A percentile compares a stretch with the other conserved stretches of the same genome.
phyloP scores from a whole-genome alignment of 73 alveolate species.

The Tetrahymena thermophila region DNA sequence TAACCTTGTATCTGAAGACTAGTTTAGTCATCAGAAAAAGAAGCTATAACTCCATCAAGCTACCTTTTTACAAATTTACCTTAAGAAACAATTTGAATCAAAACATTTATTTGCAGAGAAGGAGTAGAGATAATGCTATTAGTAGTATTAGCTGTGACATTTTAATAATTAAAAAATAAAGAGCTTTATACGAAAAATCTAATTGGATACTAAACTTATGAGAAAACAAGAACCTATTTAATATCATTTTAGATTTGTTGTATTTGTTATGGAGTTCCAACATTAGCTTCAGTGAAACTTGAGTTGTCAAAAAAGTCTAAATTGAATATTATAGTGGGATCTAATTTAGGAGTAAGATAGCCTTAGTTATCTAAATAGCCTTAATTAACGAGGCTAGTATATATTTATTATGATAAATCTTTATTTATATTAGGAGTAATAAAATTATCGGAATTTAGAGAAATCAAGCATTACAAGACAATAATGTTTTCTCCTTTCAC shows the following conservation, averaged over 20 bases:
- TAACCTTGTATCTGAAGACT: neutral
- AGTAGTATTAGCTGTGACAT: neutral
- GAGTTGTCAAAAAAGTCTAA: neutral
- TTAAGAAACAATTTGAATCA: neutral
- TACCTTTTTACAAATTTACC: neutral
- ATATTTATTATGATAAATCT: neutral
- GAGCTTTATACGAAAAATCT: neutral
- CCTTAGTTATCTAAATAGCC: neutral
- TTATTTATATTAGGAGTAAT: neutral
- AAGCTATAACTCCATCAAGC: neutral
- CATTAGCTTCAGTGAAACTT: neutral
- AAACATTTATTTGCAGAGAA: neutral
- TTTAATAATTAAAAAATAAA: neutral
- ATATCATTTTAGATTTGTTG: neutral
- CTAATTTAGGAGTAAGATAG: neutral
- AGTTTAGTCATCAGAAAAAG: neutral
- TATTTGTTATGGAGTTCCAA: neutral
- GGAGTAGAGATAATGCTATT: neutral
- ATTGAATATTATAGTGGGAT: neutral
- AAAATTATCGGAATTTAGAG: neutral
- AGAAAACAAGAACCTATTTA: neutral
- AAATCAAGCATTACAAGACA: neutral
- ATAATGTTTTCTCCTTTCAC: neutral
- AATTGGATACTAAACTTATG: neutral
- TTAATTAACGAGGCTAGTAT: neutral